Evolutionary conservation across 1,284 basidiomycete species (phyloP), one percentile per base, ranked within the genome.

Genomic region (Pseudozyma sp.): DNA sequence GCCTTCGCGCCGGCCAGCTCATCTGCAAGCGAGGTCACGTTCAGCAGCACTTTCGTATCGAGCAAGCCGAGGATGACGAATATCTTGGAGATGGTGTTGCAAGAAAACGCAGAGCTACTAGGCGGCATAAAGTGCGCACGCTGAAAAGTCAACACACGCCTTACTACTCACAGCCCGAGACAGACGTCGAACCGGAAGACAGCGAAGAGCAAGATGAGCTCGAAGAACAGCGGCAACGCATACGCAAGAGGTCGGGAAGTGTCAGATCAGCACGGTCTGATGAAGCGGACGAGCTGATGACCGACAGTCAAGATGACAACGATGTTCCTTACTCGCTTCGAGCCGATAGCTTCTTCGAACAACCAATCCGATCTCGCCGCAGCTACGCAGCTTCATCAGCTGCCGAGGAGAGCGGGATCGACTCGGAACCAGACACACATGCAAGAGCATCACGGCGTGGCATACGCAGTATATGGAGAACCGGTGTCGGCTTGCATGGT

Each of bases 1-100:
- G 65, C 40, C 59, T 74, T 18, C 57, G 75, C 31, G 52, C 64
- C 18, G 75, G 70, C 9, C 70, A 70, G 59, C 69, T 77, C 53
- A 67, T 77, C 56, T 77, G 75, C 63, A 69, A 77, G 43, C 64
- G 66, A 18, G 75, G 75, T 58, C 75, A 77, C 57, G 75, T 77
- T 9, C 75, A 77, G 47, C 70, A 77, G 39, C 53, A 69, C 55
- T 70, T 77, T 38, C 63, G 75, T 36, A 61, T 74, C 51, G 75
- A 77, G 39, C 59, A 69, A 19, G 59, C 64, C 50, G 66, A 70
- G n/a, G 75, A 74, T 21, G 75, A 77, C 42, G 70, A 69, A 16
- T 68, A 54, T 40, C n/a, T 74, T 9, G 71, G 71, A 7, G 71
- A 74, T 19, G 71, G 71, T 25, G 55, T 74, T 2, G 65, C 71